Conservation (phyloP, 306 rosid genomes). For the Vigna hirtella region DNA sequence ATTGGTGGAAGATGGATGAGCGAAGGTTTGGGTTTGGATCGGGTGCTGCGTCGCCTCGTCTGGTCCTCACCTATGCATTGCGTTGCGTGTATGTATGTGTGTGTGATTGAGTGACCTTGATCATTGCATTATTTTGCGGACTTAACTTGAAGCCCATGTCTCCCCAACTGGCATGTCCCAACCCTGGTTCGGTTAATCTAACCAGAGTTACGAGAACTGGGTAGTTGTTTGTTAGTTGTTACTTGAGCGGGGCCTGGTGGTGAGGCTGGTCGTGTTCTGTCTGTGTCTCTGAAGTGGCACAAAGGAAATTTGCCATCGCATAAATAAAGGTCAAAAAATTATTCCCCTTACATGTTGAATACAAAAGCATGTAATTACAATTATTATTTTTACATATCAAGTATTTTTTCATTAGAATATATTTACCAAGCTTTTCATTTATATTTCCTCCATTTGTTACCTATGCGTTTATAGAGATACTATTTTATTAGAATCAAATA, state of each 20-base stretch:
- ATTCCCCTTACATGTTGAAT: no score
- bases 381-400: no score
- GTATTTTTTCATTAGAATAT: no score
- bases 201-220: slow-evolving; percentile 25
- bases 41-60: neutral
- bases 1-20: slow-evolving; percentile 26
- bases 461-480: no score
- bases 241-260: neutral
- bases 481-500: no score
- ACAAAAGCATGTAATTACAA: no score
- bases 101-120: slow-evolving; percentile 1
- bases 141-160: slow-evolving; percentile 24
- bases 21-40: slow-evolving; percentile 33
- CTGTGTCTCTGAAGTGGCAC: slow-evolving; percentile 1
- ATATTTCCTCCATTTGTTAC: no score
- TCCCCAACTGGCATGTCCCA: slow-evolving; percentile 43
- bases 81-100: neutral
- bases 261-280: neutral
- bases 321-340: no score
- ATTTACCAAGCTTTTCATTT: no score
- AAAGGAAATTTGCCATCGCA: neutral
- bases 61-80: slow-evolving; percentile 34
- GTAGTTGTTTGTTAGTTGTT: slow-evolving; percentile 7
- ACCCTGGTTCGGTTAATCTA: slow-evolving; percentile 39
- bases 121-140: slow-evolving; percentile 38